Conservation (phyloP, 1,284 basidiomycete species). For the Dichomitus squalens region DNA sequence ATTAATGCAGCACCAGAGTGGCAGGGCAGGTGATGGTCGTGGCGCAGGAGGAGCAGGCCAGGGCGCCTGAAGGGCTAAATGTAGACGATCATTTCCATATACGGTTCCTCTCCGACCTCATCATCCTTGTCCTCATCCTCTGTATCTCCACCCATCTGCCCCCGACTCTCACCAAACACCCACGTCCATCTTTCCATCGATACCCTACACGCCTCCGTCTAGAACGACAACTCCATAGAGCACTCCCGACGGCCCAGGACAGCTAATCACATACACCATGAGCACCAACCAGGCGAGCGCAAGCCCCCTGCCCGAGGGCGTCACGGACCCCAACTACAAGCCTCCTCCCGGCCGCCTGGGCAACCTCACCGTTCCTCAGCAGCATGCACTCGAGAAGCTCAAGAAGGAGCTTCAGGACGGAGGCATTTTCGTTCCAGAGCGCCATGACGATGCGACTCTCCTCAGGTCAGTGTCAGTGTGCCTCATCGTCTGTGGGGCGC, state of each 20-base stretch:
- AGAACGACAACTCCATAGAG: not conserved
- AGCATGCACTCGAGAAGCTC: slow-evolving; percentile 74
- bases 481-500: no score
- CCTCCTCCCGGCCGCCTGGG: slow-evolving; percentile 81
- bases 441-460: slow-evolving; percentile 82
- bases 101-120: slow-evolving; percentile 12
- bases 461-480: no score
- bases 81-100: slow-evolving; percentile 19
- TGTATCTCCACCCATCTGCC: not conserved
- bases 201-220: not conserved
- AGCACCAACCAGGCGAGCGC: slow-evolving; percentile 42
- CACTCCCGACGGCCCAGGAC: not conserved
- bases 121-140: slow-evolving; percentile 3
- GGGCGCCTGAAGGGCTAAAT: not conserved
- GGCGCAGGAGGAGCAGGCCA: not conserved
- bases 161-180: not conserved
- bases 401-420: slow-evolving; percentile 68
- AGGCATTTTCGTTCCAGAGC: slow-evolving; percentile 62
- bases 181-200: not conserved
- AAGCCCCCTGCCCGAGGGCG: slow-evolving; percentile 58
- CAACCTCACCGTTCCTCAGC: slow-evolving; percentile 77
- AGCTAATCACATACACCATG: slow-evolving; percentile 18
- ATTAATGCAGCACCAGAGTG: no score
- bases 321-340: slow-evolving; percentile 70
- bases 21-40: not conserved